Evolutionary conservation across 805 yeast species (phyloP).

Genomic region (Suhomyces emberorum): DNA sequence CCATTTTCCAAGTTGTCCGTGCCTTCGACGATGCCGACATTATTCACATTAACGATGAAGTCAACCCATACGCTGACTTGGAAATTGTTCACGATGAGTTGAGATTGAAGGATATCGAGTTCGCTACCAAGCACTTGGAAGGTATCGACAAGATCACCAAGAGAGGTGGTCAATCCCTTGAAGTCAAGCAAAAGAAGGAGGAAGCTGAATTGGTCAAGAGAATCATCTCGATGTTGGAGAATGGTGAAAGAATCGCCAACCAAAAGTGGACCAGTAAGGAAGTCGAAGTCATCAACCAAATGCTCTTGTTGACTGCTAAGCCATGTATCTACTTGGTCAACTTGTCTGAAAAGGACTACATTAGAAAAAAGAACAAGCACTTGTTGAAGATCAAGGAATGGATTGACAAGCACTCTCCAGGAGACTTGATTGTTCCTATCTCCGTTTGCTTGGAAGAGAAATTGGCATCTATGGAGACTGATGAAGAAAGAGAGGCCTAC

Average conservation of each 20-base stretch:
- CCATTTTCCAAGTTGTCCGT: conserved; percentile 95
- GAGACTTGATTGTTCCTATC: conserved; percentile 83
- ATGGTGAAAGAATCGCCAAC: conserved; percentile 85
- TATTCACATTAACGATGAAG: conserved; percentile 90
- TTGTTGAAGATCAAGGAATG: conserved; percentile 79
- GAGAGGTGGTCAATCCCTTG: conserved; percentile 87
- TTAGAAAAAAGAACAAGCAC: conserved; percentile 86
- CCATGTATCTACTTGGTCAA: conserved; percentile 92
- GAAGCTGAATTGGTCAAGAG: conserved; percentile 71
- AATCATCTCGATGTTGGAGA: conserved; percentile 74
- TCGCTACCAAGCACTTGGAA: conserved; percentile 77
- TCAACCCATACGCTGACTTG: conserved; percentile 91
- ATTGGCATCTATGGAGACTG: conserved; percentile 81
- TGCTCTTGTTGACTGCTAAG: conserved; percentile 89
- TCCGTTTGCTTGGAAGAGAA: conserved; percentile 91
- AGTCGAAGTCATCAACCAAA: conserved; percentile 82
- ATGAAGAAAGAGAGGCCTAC: conserved; percentile 76
- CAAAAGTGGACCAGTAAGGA: conserved; percentile 86
- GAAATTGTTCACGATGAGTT: conserved; percentile 88
- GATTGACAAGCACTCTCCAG: conserved; percentile 86
- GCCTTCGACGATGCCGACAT: conserved; percentile 98
- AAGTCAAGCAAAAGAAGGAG: conserved; percentile 84
- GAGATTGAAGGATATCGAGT: conserved; percentile 95
- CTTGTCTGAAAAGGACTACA: conserved; percentile 83
- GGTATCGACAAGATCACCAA: conserved; percentile 73